Base-by-base conservation (phyloP, 148 eudicot species). In the Rhododendron molle region DNA sequence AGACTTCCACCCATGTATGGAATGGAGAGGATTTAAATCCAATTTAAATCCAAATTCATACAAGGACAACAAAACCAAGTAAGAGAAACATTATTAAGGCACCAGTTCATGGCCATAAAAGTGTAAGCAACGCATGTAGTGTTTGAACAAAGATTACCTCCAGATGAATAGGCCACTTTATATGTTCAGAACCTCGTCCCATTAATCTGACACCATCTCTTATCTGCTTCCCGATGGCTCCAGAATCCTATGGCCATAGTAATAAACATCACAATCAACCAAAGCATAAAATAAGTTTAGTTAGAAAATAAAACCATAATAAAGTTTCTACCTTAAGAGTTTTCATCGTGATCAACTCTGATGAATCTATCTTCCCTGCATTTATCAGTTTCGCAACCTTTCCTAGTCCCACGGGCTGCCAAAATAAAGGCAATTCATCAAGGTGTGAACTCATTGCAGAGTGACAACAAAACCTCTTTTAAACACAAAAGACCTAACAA, bases 341-440 rank as follows among this genome's bases (percentile, higher is more conserved):
- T 91, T 97, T 97, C 99, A 97, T 97, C 4, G 99, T 93, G 85
- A 97, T 97, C 89, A 97, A 88, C 89, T 97, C 96, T 14, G 98
- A 95, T 23, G 99, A 97, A 86, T 97, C 99, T 74, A 97, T 97
- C 90, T 90, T 90, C 91, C 99, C 98, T 81, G 95, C 95, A 88
- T 97, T 97, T 87, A 97, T 97, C 74, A 94, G 93, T 91, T 90
- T 93, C 20, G 98, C 95, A 80, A 97, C 93, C 95, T 97, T 97
- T 83, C 98, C 98, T 72, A 97, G 87, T 8, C 99, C 99, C 81
- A 93, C 94, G 80, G 99, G 99, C 99, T 97, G 99, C 88, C 74
- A 85, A n/a, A 62, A 56, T 21, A 76, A n/a, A 58, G 76, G 60
- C 72, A 23, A 80, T 28, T 28, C 34, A 32, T 58, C 32, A 54